These are phyloP conservation scores for Rhodosporidiobolus odoratus DNA, from an alignment of 768 basidiomycete genomes.

Conservation along the genomic window DNA sequence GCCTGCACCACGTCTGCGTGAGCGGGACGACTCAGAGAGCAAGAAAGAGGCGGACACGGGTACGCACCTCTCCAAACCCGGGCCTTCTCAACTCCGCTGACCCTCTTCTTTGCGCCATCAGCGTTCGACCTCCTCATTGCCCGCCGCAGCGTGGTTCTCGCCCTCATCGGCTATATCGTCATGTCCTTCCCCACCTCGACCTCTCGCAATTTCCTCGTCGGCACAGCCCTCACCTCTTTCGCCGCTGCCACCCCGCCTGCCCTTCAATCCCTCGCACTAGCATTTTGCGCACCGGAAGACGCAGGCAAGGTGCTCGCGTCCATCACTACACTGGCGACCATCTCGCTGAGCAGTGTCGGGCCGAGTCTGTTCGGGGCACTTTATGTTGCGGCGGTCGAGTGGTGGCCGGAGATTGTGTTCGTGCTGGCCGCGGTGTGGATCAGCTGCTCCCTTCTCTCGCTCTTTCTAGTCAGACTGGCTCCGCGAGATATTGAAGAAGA, in stretches of 20 bases:
- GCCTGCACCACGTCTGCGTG: not conserved
- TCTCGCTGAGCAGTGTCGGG: slow-evolving; percentile 13
- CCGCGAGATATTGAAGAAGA: not conserved
- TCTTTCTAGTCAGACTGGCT: not conserved
- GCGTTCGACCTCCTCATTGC: slow-evolving; percentile 14
- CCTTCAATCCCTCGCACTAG: slow-evolving; percentile 23
- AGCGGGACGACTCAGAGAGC: not conserved
- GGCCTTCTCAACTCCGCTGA: not conserved
- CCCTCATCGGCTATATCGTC: slow-evolving; percentile 20
- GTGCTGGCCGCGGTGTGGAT: slow-evolving; percentile 19
- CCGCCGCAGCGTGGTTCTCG: not conserved
- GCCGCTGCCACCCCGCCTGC: not conserved
- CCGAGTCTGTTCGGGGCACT: slow-evolving; percentile 11
- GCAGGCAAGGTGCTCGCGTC: slow-evolving; percentile 27
- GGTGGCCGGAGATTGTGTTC: slow-evolving; percentile 66
- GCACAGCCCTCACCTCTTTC: slow-evolving; percentile 1
- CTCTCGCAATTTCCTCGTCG: slow-evolving; percentile 9
- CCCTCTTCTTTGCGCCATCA: not conserved
- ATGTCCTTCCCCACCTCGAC: slow-evolving; percentile 1
- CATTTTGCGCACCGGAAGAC: slow-evolving; percentile 12
- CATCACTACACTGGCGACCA: slow-evolving; percentile 21
- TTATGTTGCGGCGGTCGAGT: slow-evolving; percentile 59
- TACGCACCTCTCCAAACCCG: not conserved
- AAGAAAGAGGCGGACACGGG: slow-evolving; percentile 11
- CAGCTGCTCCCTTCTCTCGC: not conserved